Percentiles rank a stretch among this genome's conserved stretches.
phyloP scores from a whole-genome alignment of 768 basidiomycete species.

The Sporobolomyces roseus region DNA sequence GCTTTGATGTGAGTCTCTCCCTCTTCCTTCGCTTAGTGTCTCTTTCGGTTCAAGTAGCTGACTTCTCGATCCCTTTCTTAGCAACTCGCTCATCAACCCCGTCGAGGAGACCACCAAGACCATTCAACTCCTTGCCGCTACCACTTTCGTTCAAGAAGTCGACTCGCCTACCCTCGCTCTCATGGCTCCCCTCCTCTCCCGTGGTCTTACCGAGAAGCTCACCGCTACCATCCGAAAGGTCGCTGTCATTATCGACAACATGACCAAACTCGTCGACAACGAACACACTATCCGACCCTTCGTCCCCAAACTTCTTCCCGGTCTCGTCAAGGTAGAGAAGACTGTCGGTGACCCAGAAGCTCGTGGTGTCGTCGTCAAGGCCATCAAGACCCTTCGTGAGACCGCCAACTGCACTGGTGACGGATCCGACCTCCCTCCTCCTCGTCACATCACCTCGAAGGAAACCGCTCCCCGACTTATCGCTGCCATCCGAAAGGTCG shows the following conservation, averaged over 20 bases:
- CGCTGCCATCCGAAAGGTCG: conserved; percentile 68
- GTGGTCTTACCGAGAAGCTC: conserved; percentile 89
- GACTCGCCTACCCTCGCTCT: conserved; percentile 92
- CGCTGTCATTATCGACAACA: conserved; percentile 77
- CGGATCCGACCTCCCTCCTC: conserved; percentile 82
- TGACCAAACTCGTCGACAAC: conserved; percentile 85
- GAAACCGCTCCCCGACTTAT: conserved; percentile 65
- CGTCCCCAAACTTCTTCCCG: conserved; percentile 74
- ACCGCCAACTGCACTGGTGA: conserved; percentile 86
- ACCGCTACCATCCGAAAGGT: conserved; percentile 98
- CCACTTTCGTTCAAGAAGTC: conserved; percentile 96
- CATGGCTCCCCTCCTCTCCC: conserved; percentile 82
- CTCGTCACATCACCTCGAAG: conserved; percentile 69
- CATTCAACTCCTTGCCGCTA: conserved; percentile 89
- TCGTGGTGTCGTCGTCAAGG: conserved; percentile 81
- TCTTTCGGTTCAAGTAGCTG: neutral
- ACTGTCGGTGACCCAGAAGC: conserved; percentile 98
- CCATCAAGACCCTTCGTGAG: conserved; percentile 91
- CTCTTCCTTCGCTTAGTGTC: neutral
- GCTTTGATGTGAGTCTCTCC: conserved; percentile 86
- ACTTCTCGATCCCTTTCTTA: neutral
- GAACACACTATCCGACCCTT: conserved; percentile 87
- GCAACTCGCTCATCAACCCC: conserved; percentile 92
- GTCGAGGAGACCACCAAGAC: conserved; percentile 93
- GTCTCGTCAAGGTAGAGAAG: conserved; percentile 80